These are phyloP conservation scores for Dichomitus squalens DNA, from an alignment of 1,284 basidiomycete species.

Conservation along the genomic window DNA sequence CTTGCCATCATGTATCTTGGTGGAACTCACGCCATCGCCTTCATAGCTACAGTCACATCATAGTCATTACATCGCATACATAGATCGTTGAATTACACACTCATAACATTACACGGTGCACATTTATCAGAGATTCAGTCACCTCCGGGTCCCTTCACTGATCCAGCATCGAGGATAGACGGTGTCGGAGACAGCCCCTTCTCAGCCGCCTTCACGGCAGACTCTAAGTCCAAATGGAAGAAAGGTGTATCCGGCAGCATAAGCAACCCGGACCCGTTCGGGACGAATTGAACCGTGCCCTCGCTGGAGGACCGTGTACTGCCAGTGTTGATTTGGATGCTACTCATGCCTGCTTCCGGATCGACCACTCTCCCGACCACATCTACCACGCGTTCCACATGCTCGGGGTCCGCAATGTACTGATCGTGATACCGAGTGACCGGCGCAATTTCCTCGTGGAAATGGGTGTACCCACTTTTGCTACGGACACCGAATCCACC, in stretches of 20 bases:
- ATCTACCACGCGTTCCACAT: slow-evolving; percentile 14
- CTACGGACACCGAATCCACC: slow-evolving; percentile 76
- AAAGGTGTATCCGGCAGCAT: slow-evolving; percentile 68
- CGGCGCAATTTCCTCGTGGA: slow-evolving; percentile 68
- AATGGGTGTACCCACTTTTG: slow-evolving; percentile 37
- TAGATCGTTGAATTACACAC: slow-evolving; percentile 15
- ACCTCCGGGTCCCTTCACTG: background rate
- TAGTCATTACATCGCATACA: slow-evolving; percentile 16
- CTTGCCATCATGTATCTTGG: background rate
- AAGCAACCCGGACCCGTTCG: slow-evolving; percentile 24
- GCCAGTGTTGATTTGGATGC: background rate
- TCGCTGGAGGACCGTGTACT: slow-evolving; percentile 25
- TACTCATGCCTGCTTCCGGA: slow-evolving; percentile 9
- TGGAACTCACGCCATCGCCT: background rate
- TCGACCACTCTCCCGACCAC: slow-evolving; percentile 15
- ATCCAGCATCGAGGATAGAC: slow-evolving; percentile 9
- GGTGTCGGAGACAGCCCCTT: slow-evolving; percentile 20
- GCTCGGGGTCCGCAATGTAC: slow-evolving; percentile 29
- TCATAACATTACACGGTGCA: background rate
- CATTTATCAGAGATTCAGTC: background rate
- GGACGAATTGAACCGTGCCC: slow-evolving; percentile 26
- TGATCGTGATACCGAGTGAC: slow-evolving; percentile 63
- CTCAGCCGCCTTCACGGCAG: slow-evolving; percentile 74
- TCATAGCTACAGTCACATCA: background rate
- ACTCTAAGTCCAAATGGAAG: slow-evolving; percentile 82